A percentile compares a stretch with the other conserved stretches of the same genome.
Conservation (phyloP, 2,329 filamentous ascomycete genomes). For the Xylaria sp. region DNA sequence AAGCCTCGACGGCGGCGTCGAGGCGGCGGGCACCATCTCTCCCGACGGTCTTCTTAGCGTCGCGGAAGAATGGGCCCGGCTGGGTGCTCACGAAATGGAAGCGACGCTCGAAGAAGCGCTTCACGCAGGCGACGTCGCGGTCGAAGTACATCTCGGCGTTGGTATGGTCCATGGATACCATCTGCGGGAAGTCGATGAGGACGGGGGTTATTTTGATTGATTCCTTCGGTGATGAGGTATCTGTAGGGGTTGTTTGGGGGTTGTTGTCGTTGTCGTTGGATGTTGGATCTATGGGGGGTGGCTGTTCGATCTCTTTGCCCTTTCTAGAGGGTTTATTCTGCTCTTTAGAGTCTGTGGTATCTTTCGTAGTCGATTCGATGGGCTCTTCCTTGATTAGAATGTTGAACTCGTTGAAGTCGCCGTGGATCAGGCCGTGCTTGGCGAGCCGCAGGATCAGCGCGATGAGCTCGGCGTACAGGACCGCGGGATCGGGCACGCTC, state of each 20-base stretch:
- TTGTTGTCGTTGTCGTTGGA: conserved; percentile 35
- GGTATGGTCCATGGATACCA: conserved; percentile 92
- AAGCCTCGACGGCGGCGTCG: conserved; percentile 90
- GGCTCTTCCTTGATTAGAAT: conserved; percentile 86
- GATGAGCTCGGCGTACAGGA: conserved; percentile 92
- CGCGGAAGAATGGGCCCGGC: conserved; percentile 85
- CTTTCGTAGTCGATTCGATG: not conserved
- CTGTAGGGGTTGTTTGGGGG: conserved; percentile 48
- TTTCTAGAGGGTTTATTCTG: conserved; percentile 49
- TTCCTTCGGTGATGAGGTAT: not conserved
- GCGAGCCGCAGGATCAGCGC: conserved; percentile 85
- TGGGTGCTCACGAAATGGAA: conserved; percentile 88
- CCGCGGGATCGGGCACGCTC: conserved; percentile 81
- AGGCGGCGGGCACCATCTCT: conserved; percentile 75
- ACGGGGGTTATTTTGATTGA: conserved; percentile 73
- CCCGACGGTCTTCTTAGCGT: conserved; percentile 79
- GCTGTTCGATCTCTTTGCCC: conserved; percentile 32
- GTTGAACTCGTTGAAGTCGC: conserved; percentile 99
- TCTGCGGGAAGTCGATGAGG: conserved; percentile 97
- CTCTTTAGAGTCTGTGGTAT: conserved; percentile 39
- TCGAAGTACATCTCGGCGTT: conserved; percentile 99
- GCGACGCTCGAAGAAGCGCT: conserved; percentile 88
- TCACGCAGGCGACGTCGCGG: conserved; percentile 93
- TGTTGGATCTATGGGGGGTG: not conserved
- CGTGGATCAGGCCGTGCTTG: conserved; percentile 89